Conservation (phyloP, 139 green algal species). For the Volvox reticuliferus region DNA sequence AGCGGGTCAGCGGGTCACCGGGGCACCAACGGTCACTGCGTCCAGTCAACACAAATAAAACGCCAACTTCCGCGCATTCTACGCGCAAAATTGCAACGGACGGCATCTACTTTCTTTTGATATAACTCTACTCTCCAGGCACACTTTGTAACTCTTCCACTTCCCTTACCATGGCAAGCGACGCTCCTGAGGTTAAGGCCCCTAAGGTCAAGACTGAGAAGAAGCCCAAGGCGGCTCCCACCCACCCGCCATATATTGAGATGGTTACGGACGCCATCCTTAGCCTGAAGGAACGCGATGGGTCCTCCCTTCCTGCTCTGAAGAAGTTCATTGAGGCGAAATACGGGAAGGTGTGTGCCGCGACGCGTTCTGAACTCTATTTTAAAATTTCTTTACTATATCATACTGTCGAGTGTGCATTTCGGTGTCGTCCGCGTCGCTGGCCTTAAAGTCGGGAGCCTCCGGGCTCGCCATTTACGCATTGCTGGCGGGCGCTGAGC, state of each 20-base stretch:
- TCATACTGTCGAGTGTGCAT: too few relatives aligned
- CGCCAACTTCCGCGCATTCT: background rate
- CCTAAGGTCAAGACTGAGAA: conserved; percentile 34
- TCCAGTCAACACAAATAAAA: background rate
- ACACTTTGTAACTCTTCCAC: background rate
- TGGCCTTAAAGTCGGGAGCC: too few relatives aligned
- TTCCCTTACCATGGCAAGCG: background rate
- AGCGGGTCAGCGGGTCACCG: too few relatives aligned
- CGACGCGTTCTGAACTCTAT: too few relatives aligned
- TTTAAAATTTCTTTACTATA: too few relatives aligned
- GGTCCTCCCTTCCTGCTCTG: conserved; percentile 78
- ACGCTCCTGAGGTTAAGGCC: conserved; percentile 31
- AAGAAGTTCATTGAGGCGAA: conserved; percentile 83
- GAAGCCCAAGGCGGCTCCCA: conserved; percentile 20
- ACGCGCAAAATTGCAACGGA: background rate
- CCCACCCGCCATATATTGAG: conserved; percentile 43
- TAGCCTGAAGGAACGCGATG: conserved; percentile 84
- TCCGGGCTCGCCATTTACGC: background rate
- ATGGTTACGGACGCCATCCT: conserved; percentile 72
- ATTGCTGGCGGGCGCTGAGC: background rate
- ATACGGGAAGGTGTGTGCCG: conserved; percentile 58
- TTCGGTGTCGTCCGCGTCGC: too few relatives aligned
- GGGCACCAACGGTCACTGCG: background rate
- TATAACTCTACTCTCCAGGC: too few relatives aligned
- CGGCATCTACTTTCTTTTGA: background rate